Evolutionary conservation across 192 early-diverging fungal species (phyloP).

Genomic region (Pilobolus umbonatus): DNA sequence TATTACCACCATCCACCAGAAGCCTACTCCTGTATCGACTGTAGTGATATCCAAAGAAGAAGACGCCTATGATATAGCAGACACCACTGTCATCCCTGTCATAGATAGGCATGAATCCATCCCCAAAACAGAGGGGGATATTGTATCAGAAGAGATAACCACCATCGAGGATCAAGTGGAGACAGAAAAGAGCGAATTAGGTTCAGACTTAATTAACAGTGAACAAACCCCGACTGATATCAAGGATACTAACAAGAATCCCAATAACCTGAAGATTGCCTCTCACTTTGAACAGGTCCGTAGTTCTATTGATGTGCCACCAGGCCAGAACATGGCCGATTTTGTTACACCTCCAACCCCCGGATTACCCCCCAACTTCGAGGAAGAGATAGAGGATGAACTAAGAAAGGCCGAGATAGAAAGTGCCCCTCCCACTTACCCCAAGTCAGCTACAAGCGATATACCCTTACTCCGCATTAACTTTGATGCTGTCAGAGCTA

Average conservation of each 20-base stretch:
- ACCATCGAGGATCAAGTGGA: not conserved
- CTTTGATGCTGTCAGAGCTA: constrained; percentile 22
- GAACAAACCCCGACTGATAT: constrained; percentile 5
- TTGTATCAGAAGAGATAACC: not conserved
- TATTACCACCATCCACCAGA: not conserved
- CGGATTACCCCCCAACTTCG: constrained; percentile 21
- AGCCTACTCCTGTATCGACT: not conserved
- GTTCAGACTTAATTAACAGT: constrained; percentile 7
- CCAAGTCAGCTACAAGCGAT: constrained; percentile 8
- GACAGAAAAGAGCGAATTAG: constrained; percentile 8
- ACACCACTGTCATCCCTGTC: no score
- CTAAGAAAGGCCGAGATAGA: not conserved
- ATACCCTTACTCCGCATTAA: constrained; percentile 14
- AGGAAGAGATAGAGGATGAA: constrained; percentile 12
- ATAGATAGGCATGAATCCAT: not conserved
- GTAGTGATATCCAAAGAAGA: not conserved
- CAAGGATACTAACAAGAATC: not conserved
- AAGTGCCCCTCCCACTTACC: not conserved
- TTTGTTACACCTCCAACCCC: constrained; percentile 33
- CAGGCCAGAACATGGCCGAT: constrained; percentile 33
- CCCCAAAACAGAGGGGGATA: not conserved
- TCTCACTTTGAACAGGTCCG: constrained; percentile 7
- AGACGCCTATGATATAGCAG: no score
- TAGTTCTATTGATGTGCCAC: constrained; percentile 18
- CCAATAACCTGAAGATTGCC: constrained; percentile 3